A percentile compares a stretch with the other conserved stretches of the same genome.
Conservation (phyloP, 805 yeast species). For the Candida boleticola region DNA sequence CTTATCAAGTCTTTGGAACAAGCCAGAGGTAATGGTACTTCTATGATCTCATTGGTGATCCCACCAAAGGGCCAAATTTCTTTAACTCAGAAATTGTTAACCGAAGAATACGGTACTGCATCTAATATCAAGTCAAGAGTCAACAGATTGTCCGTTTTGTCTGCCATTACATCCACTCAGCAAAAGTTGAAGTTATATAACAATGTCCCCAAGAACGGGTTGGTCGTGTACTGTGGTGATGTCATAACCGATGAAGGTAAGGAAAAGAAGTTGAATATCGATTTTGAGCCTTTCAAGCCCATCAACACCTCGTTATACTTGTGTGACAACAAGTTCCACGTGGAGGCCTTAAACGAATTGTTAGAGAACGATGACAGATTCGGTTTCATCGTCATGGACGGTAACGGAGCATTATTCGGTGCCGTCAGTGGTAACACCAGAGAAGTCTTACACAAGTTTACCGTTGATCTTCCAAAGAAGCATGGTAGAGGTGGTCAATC, state of each 20-base stretch:
- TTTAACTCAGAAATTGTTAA: conserved; percentile 81
- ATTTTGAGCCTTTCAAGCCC: conserved; percentile 98
- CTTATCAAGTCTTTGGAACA: conserved; percentile 79
- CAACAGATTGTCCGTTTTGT: conserved; percentile 88
- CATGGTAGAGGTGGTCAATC: conserved; percentile 99
- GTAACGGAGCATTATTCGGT: conserved; percentile 97
- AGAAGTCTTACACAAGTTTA: conserved; percentile 92
- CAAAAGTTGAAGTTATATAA: conserved; percentile 90
- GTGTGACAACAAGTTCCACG: conserved; percentile 98
- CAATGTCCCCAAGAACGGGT: conserved; percentile 89
- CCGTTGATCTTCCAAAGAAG: conserved; percentile 96
- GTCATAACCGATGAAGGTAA: conserved; percentile 96
- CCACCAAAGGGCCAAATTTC: conserved; percentile 96
- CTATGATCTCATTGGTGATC: conserved; percentile 94
- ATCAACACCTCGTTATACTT: conserved; percentile 92
- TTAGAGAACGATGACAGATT: conserved; percentile 94
- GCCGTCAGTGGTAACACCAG: conserved; percentile 94
- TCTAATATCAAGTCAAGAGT: conserved; percentile 98
- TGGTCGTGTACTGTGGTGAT: conserved; percentile 98
- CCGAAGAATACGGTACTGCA: conserved; percentile 99
- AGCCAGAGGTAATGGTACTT: conserved; percentile 98
- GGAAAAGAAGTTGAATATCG: conserved; percentile 93
- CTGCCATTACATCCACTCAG: conserved; percentile 98
- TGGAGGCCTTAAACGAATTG: conserved; percentile 92
- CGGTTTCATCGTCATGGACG: conserved; percentile 99